Base-by-base conservation (phyloP, 208 protist genomes). In the Trypanosoma brucei region DNA sequence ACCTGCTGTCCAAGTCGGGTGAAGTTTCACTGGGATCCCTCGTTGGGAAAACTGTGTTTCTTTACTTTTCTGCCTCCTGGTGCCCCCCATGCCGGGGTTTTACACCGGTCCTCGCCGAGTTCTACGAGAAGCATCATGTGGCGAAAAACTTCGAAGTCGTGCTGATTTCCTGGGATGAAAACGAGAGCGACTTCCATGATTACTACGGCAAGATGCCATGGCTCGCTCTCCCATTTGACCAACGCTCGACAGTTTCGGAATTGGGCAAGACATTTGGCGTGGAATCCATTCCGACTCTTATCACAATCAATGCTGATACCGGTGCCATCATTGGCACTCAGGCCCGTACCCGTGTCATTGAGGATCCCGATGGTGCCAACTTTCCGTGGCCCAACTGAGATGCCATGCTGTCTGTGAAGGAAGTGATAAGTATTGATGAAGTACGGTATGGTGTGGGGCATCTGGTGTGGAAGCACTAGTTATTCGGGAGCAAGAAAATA, bases 31-130 rank as follows among this genome's bases (percentile, higher is more conserved):
- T 46, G 42, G 8, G 8, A 46, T 46, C 42, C 11, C 42, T 46
- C 51, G 58, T 79, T 35, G 79, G 78, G 3, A 88, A 94, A 72
- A 75, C 70, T 1, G 76, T 91, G 0, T 86, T 91, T 54, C 82
- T 94, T 67, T 97, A 97, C 76, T 97, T 96, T 72, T 88, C 81
- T 36, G 93, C 93, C 37, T 92, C 90, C 65, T 97, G 93, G 93
- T 97, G 93, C 82, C 91, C 91, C n/a, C 93, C 93, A 37, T 97
- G 93, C 86, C 83, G 91, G 56, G 76, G 70, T 52, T 96, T 96
- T 77, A 97, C 93, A 2, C 93, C 93, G 22, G 63, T 78, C 57
- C 85, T 97, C 9, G 65, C 68, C 34, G 85, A 92, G 37, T 91
- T 93, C 62, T 96, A 97, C 69, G 70, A 88, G 30, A 81, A 83